Percentiles rank a stretch among this genome's conserved stretches.
Conservation (phyloP, 78 protist species). For the Dictyostelium capitatum region DNA sequence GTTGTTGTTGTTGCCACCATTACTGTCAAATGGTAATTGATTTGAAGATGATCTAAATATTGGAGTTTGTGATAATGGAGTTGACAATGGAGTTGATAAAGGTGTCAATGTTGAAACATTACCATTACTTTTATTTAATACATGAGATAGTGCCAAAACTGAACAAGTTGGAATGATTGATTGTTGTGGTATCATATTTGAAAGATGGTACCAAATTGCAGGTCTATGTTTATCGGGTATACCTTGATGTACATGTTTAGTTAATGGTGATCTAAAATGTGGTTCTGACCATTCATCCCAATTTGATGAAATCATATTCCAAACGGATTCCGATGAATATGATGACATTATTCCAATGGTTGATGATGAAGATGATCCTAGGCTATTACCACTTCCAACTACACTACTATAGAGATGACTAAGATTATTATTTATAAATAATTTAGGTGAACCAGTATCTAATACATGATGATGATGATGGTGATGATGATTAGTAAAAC, state of each 20-base stretch:
- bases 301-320: slow-evolving; percentile 52
- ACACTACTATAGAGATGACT: background rate
- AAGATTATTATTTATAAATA: background rate
- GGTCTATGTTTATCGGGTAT: slow-evolving; percentile 67
- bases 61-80: slow-evolving; percentile 22
- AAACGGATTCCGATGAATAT: slow-evolving; percentile 47
- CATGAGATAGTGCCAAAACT: slow-evolving; percentile 8
- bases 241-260: slow-evolving; percentile 62
- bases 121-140: background rate
- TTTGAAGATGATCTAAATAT: background rate
- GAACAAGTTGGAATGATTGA: slow-evolving; percentile 47
- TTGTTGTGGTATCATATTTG: slow-evolving; percentile 56
- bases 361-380: background rate
- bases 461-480: background rate
- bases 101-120: slow-evolving; percentile 39
- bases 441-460: background rate
- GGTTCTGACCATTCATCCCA: slow-evolving; percentile 80
- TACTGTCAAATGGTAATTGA: background rate
- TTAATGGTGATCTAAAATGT: slow-evolving; percentile 9
- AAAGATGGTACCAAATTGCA: slow-evolving; percentile 47
- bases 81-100: slow-evolving; percentile 31
- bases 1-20: background rate
- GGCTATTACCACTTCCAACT: background rate
- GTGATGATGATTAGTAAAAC: background rate
- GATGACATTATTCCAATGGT: background rate